Percentiles rank a stretch among this genome's conserved stretches.
Evolutionary conservation across 2,329 filamentous ascomycete genomes (phyloP).

Genomic region (Venturia nashicola): DNA sequence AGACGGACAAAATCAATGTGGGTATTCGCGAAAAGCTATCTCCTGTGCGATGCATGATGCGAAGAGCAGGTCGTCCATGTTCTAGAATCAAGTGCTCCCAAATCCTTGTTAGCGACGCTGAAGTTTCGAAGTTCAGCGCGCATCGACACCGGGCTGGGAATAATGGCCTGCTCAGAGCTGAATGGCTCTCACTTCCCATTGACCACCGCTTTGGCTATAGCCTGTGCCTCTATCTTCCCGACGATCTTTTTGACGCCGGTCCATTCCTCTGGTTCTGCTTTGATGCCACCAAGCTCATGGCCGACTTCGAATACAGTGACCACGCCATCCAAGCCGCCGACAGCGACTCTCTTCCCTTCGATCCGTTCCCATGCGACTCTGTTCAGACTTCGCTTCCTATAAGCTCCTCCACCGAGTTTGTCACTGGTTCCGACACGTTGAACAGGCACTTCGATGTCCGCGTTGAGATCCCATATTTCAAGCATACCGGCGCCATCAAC

Average conservation of each 20-base stretch:
- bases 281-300: conserved; percentile 67
- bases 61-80: neutral
- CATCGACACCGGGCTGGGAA: neutral
- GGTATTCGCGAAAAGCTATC: neutral
- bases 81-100: neutral
- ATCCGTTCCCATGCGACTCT: conserved; percentile 88
- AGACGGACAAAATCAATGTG: neutral
- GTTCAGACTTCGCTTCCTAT: conserved; percentile 77
- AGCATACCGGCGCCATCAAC: conserved; percentile 88
- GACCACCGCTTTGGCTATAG: conserved; percentile 2
- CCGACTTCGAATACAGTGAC: conserved; percentile 91
- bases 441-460: conserved; percentile 85
- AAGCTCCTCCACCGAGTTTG: conserved; percentile 26
- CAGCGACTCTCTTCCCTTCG: conserved; percentile 76
- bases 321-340: conserved; percentile 82
- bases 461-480: conserved; percentile 89
- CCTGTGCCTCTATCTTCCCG: conserved; percentile 7
- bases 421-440: conserved; percentile 56
- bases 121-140: neutral
- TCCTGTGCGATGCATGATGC: neutral
- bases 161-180: neutral
- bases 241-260: conserved; percentile 83
- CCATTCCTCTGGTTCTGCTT: conserved; percentile 84
- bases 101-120: neutral
- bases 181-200: neutral